Percentiles rank a stretch among this genome's conserved stretches.
Evolutionary conservation across 2,329 filamentous ascomycete species (phyloP).

Genomic region (Thelonectria blattea): DNA sequence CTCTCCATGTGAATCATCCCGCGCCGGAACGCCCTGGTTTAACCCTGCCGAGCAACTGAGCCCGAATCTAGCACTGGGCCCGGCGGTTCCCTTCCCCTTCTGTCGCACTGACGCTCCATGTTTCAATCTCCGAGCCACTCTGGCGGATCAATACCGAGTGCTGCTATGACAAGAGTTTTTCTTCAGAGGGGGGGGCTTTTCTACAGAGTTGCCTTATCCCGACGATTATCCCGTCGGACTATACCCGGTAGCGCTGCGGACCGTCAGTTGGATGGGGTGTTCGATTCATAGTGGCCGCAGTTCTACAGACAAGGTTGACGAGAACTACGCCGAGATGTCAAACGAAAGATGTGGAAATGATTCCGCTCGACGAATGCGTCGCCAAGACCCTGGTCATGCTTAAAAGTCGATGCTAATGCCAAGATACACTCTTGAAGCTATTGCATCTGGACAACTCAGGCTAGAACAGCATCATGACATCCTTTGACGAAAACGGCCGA

Average conservation of each 20-base stretch:
- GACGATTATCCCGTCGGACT: not conserved
- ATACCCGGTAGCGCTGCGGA: not conserved
- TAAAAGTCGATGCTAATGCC: not conserved
- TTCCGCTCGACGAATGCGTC: not conserved
- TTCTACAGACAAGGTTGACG: not conserved
- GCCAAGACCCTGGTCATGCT: not conserved
- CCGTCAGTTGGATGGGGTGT: too few relatives aligned
- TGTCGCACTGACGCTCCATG: not conserved
- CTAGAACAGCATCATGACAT: not conserved
- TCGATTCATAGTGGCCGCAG: not conserved
- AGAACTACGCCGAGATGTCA: not conserved
- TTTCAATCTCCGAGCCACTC: not conserved
- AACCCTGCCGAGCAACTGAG: not conserved
- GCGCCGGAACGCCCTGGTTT: not conserved
- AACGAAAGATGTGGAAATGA: not conserved
- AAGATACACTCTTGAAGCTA: not conserved
- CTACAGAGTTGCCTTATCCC: not conserved
- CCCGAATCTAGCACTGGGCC: not conserved
- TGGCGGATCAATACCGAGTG: not conserved
- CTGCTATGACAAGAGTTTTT: not conserved
- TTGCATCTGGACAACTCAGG: not conserved
- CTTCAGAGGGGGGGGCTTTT: too few relatives aligned
- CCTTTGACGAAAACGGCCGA: not conserved
- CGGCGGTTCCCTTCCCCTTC: not conserved
- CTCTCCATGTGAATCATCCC: not conserved